phyloP scores from a whole-genome alignment of 2,329 filamentous ascomycete species.

The Rutstroemia sp. region DNA sequence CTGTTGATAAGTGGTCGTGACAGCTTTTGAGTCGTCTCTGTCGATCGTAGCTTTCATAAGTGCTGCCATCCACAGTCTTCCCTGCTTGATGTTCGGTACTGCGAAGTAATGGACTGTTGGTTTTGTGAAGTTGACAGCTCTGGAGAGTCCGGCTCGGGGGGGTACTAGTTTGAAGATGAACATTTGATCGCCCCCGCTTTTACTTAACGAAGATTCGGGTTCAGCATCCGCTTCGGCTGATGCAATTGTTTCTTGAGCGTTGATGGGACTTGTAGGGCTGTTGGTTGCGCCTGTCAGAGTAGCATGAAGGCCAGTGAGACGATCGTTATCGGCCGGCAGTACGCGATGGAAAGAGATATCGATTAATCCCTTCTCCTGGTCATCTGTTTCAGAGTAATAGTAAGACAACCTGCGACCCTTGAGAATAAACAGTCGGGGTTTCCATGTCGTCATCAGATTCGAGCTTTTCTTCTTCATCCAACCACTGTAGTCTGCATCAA shows the following conservation, averaged over 20 bases:
- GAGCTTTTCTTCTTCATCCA: conserved; percentile 99
- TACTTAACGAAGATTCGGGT: conserved; percentile 29
- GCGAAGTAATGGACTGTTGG: conserved; percentile 97
- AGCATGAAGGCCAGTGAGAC: conserved; percentile 83
- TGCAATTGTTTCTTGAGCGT: conserved; percentile 39
- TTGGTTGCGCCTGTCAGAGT: conserved; percentile 82
- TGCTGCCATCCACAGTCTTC: conserved; percentile 95
- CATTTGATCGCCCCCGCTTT: conserved; percentile 53
- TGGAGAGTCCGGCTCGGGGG: conserved; percentile 76
- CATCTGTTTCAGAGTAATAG: conserved; percentile 91
- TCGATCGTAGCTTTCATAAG: conserved; percentile 99
- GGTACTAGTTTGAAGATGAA: conserved; percentile 99
- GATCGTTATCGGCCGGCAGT: conserved; percentile 87
- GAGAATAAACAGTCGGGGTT: conserved; percentile 89
- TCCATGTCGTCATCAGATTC: conserved; percentile 96
- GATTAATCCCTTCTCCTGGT: conserved; percentile 89
- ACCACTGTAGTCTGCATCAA: conserved; percentile 83
- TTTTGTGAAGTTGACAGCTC: conserved; percentile 95
- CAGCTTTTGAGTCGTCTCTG: conserved; percentile 69
- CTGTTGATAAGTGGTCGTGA: conserved; percentile 91
- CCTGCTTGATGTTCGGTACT: conserved; percentile 80
- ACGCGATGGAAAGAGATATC: conserved; percentile 97
- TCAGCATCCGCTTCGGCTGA: conserved; percentile 36
- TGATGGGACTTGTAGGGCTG: conserved; percentile 44
- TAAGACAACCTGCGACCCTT: conserved; percentile 88